Base-by-base conservation (phyloP, 345 rosid species). In the Euphorbia pulcherrima region DNA sequence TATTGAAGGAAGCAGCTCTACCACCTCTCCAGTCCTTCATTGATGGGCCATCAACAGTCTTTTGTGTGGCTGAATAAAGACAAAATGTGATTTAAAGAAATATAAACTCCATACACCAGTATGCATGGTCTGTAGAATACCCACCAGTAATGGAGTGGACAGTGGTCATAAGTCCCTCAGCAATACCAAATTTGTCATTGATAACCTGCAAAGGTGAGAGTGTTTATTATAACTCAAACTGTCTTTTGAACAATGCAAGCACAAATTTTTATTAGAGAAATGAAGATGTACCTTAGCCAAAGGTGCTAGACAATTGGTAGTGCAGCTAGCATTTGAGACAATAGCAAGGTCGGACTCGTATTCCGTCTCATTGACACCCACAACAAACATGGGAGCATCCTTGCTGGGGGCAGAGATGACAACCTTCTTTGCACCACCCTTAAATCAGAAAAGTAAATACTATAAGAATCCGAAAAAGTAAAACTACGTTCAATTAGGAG, bases 21-120 rank as follows among this genome's bases (percentile, higher is more conserved):
- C 88, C 91, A 64, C 91, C 91, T 78, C 88, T 83, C 91, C 91
- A 87, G 78, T 87, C 88, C 77, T 86, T 86, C 87, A 83, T 86
- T 24, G 88, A 84, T 23, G 91, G 88, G 46, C 91, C 91, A 77
- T 86, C 91, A 41, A 86, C 90, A 63, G 87, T 83, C 82, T 86
- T 86, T 59, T 86, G 90, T 0, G 90, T 86, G 62, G 90, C 90
- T 83, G 80, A n/a, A 60, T 35, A 14, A 60, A 16, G 47, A 55
- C 26, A 28, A 26, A 67, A 14, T 2, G 23, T 0, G 30, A 30
- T 17, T 66, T 13, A 39, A 20, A 16, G 20, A 23, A 46, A 47
- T 23, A 62, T 18, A 40, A 39, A 70, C 9, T 1, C 11, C 12
- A 8, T 40, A 3, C 29, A 0, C 1, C 20, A 27, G 41, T 7